Base-by-base conservation (phyloP, 2,329 filamentous ascomycete species). In the Epichloe scottii region DNA sequence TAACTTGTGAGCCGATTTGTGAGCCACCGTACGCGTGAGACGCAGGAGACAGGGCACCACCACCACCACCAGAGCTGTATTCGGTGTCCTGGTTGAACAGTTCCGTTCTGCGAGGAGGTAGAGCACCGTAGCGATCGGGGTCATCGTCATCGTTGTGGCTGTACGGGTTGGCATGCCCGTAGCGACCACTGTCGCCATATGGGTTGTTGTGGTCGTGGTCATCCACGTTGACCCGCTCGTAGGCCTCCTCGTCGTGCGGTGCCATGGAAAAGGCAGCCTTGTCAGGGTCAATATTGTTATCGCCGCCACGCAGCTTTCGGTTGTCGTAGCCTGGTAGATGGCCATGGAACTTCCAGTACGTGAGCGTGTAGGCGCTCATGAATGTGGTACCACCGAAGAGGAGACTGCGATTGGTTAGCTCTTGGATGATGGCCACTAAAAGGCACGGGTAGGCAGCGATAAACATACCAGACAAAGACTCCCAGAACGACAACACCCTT, bases 211-310 rank as follows among this genome's bases (percentile, higher is more conserved):
- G 56, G 50, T 76, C 70, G 54, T 79, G 71, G 58, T 80, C 75
- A 52, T 78, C 71, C 66, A 72, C 70, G 63, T 81, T 73, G 54
- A 84, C 74, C 14, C 77, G 78, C 48, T 80, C 77, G 59, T 84
- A 84, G 42, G 77, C 75, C 60, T 84, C 81, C 56, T 84, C 81
- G 58, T 81, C 79, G 60, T 81, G 77, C n/a, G 79, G 78, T 14
- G 78, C 78, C 65, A 81, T 82, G 51, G 79, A 82, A 67, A 85
- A 85, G 53, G 81, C 81, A 30, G 81, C 80, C 70, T 84, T 84
- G 65, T 85, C 81, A 0, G 81, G 81, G 62, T 84, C 81, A 57
- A 83, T 83, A 67, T 78, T 77, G 57, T 71, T 66, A 56, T 64
- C 66, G 54, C 62, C 62, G 53, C 63, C 62, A 48, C 71, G 66